A percentile compares a stretch with the other conserved stretches of the same genome.
Conservation (phyloP, 2,329 filamentous ascomycete species). For the Phialocephala subalpina region DNA sequence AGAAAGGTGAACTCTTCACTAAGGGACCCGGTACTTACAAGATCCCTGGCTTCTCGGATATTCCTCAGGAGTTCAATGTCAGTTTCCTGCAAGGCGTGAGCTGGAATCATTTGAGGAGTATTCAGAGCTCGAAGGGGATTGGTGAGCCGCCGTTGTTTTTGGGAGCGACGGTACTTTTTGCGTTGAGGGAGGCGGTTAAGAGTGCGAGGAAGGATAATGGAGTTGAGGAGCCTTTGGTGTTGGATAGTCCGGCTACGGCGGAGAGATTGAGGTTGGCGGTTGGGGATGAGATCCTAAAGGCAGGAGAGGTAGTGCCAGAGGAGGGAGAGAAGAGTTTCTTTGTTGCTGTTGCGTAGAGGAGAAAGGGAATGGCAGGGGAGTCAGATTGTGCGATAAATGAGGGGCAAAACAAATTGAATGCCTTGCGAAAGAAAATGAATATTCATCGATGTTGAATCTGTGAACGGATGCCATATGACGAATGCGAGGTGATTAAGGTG, state of each 20-base stretch:
- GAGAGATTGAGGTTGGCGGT: constrained; percentile 52
- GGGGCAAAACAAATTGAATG: not conserved
- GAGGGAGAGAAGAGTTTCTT: constrained; percentile 45
- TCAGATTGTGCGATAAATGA: too few relatives aligned
- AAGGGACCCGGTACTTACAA: constrained; percentile 80
- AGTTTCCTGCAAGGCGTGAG: constrained; percentile 46
- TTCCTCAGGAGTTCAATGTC: constrained; percentile 71
- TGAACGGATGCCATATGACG: too few relatives aligned
- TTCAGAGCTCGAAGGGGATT: constrained; percentile 61
- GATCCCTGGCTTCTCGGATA: constrained; percentile 87
- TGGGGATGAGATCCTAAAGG: constrained; percentile 44
- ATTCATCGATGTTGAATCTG: too few relatives aligned
- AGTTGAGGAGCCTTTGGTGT: constrained; percentile 50
- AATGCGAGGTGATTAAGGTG: too few relatives aligned
- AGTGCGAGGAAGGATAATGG: constrained; percentile 57
- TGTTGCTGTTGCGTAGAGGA: constrained; percentile 26
- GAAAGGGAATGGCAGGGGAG: not conserved
- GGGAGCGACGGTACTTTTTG: constrained; percentile 61
- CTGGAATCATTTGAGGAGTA: constrained; percentile 60
- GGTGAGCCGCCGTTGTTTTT: constrained; percentile 70
- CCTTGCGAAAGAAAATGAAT: not conserved
- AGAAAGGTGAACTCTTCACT: constrained; percentile 67
- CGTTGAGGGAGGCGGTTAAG: constrained; percentile 59
- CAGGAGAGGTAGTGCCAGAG: constrained; percentile 40
- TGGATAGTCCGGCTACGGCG: constrained; percentile 58